phyloP scores from a whole-genome alignment of 768 basidiomycete species.

The Dentipellis fragilis region DNA sequence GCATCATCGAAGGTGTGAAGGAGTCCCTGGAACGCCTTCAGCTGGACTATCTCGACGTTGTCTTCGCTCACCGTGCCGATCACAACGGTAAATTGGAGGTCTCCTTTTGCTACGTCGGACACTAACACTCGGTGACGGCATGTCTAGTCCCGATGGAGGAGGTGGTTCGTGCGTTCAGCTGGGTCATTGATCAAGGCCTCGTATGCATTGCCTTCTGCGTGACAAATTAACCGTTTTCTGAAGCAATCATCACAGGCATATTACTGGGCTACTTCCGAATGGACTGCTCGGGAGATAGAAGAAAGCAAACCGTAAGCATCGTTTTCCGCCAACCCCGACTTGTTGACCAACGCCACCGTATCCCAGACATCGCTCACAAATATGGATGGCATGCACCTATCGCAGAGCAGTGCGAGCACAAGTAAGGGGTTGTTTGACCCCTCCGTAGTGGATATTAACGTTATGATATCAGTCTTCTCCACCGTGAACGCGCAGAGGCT shows the following conservation, averaged over 20 bases:
- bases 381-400: slow-evolving; percentile 40
- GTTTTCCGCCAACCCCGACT: background rate
- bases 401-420: slow-evolving; percentile 42
- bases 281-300: slow-evolving; percentile 41
- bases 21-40: slow-evolving; percentile 39
- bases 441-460: too few species aligned
- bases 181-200: slow-evolving; percentile 39
- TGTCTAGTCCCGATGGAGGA: slow-evolving; percentile 37
- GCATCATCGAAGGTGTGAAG: slow-evolving; percentile 46
- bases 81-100: slow-evolving; percentile 17
- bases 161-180: slow-evolving; percentile 49
- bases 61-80: slow-evolving; percentile 42
- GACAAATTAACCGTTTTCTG: too few species aligned
- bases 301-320: slow-evolving; percentile 30
- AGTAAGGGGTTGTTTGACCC: slow-evolving; percentile 14
- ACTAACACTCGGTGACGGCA: background rate
- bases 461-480: slow-evolving; percentile 29
- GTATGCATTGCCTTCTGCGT: slow-evolving; percentile 12
- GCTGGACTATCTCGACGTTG: slow-evolving; percentile 43
- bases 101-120: background rate
- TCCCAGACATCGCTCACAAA: slow-evolving; percentile 36
- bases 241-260: slow-evolving; percentile 20
- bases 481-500: slow-evolving; percentile 43
- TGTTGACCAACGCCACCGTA: background rate
- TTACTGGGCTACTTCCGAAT: slow-evolving; percentile 46